Evolutionary conservation across 345 rosid species (phyloP), one percentile per base, ranked within the genome.

Genomic region (Raphanus sativus): DNA sequence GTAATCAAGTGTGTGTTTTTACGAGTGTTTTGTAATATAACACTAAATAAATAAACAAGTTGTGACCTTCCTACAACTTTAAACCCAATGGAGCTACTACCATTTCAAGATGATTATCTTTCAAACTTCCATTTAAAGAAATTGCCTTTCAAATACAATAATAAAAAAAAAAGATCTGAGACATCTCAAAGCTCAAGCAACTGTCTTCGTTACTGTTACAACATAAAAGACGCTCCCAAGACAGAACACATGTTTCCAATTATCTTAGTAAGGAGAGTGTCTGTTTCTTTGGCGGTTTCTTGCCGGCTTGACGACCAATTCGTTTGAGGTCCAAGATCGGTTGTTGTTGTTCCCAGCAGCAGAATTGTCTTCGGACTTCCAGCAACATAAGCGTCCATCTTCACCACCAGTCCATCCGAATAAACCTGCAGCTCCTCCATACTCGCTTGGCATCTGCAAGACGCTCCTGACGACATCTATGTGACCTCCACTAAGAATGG

Each of bases 351-450:
- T 56, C 63, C 77, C 88, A 0, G 81, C 36, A 52, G 92, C 36
- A 52, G 92, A 80, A 29, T 91, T 73, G 28, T 83, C 85, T 63
- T 92, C 90, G 0, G 91, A 86, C 32, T 77, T 77, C 99, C 99
- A 95, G 83, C 98, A 91, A 76, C 97, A 92, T 70, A 95, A 45
- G 0, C 94, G 88, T 33, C 99, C 98, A 76, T 95, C 99, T 82
- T 95, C 99, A 21, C 96, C 97, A 0, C 98, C 98, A 0, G 87
- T 87, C 99, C 99, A 95, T 69, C 98, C 96, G 36, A 95, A 95
- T 77, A 89, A 70, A 34, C 91, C 94, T 5, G 81, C 71, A 70
- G 80, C 66, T 16, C 79, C 83, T 32, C 84, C 78, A 26, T 69
- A 64, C 78, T 79, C 62, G 21, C 80, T 63, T 4, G 92, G 84